Base-by-base conservation (phyloP, 1,284 basidiomycete genomes). In the Leccinum solheimii region DNA sequence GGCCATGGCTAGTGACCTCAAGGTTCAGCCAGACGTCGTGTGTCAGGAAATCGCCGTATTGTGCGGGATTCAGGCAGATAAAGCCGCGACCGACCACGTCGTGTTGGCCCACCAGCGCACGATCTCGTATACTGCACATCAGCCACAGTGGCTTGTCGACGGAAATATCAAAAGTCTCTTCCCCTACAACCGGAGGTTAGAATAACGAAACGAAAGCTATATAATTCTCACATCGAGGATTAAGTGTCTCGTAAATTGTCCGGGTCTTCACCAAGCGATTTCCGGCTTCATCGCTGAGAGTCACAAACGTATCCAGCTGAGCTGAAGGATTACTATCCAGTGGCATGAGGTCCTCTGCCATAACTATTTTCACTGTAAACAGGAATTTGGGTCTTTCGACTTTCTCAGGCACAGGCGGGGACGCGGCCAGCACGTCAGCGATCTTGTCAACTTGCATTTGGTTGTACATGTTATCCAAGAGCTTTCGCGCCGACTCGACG, bases 81-180 rank as follows among this genome's bases (percentile, higher is more conserved):
- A 97, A 98, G 10, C 93, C 90, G 56, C 96, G 84, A 7, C 97
- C 97, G 49, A 97, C 86, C 4, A 94, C 90, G 69, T 96, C 94
- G 69, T 96, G 94, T 73, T 94, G 94, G 32, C 94, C 93, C 4
- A 97, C 83, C 36, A 97, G 77, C 26, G 91, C 90, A 9, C 96
- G 88, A 72, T 98, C 94, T 66, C 95, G 90, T 27, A 99, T 86
- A 54, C 95, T 97, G 52, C 95, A 90, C 86, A 98, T 97, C 56
- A 99, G 81, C 97, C 97, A 99, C 16, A 98, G 82, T 3, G 90
- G 83, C 68, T 90, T 90, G 49, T 94, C 88, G 2, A 98, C 91
- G 0, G 95, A 92, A 10, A 99, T 84, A 74, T 99, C 97, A 68
- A 98, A 95, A 0, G 94, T 95, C 74, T 99, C 97, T 67, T 98